A percentile compares a stretch with the other conserved stretches of the same genome.
Conservation (phyloP, 345 rosid genomes). For the Gossypium arboreum region DNA sequence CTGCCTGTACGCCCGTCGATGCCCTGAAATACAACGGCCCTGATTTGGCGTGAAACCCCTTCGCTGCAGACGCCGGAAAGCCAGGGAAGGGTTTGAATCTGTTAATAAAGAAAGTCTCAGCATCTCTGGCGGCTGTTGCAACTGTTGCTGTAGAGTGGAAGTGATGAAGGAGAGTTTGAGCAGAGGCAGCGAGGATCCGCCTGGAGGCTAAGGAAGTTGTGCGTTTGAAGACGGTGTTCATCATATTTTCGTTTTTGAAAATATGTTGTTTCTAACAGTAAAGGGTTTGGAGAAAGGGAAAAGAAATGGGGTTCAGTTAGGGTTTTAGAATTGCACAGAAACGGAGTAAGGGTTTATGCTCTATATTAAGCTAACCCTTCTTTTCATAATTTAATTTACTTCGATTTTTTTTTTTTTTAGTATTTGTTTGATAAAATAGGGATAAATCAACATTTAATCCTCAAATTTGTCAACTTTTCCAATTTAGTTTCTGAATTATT, state of each 20-base stretch:
- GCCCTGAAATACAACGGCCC: constrained; percentile 33
- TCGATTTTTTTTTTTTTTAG: background rate
- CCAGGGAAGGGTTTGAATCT: background rate
- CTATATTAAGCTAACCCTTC: background rate
- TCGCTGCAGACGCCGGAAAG: constrained; percentile 9
- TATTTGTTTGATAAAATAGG: too few species aligned
- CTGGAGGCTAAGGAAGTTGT: constrained; percentile 7
- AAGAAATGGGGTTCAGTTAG: background rate
- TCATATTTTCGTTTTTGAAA: background rate
- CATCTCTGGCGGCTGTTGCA: background rate
- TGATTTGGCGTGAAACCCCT: constrained; percentile 50
- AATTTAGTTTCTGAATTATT: too few species aligned
- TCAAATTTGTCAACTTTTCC: too few species aligned
- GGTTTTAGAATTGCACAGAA: constrained; percentile 1
- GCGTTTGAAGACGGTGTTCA: constrained; percentile 6
- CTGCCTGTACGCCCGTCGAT: constrained; percentile 33
- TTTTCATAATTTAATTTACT: background rate
- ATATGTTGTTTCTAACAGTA: background rate
- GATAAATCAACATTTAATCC: too few species aligned
- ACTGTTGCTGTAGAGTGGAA: background rate
- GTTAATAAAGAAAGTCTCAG: background rate
- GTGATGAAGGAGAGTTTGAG: constrained; percentile 2
- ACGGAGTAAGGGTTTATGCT: background rate
- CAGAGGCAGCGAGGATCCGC: constrained; percentile 11
- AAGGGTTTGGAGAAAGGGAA: background rate